Conservation (phyloP, 2,329 filamentous ascomycete genomes). For the Dothideomycetes sp. region DNA sequence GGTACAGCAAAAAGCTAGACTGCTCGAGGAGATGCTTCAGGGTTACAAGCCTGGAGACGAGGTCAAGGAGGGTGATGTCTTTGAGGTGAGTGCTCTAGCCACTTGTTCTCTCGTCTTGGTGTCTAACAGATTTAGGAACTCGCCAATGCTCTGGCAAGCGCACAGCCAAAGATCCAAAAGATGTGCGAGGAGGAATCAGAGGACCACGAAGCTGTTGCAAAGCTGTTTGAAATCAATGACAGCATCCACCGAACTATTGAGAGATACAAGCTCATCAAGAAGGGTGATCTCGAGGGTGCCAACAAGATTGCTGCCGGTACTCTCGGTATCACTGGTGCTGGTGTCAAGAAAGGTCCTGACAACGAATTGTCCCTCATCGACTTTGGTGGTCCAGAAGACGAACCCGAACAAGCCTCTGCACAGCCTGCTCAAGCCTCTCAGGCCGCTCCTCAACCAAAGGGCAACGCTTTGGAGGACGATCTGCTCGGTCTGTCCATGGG, state of each 20-base stretch:
- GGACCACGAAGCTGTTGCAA: slow-evolving; percentile 89
- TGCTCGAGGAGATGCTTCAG: slow-evolving; percentile 88
- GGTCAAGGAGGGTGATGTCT: slow-evolving; percentile 61
- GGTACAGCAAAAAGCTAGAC: slow-evolving; percentile 87
- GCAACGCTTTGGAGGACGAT: slow-evolving; percentile 75
- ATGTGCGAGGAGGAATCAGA: slow-evolving; percentile 99
- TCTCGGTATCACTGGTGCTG: slow-evolving; percentile 55
- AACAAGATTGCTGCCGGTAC: slow-evolving; percentile 76
- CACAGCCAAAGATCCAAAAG: slow-evolving; percentile 96
- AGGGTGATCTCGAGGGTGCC: slow-evolving; percentile 79
- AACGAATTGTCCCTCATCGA: slow-evolving; percentile 91
- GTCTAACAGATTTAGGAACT: slow-evolving; percentile 53
- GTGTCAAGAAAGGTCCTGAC: slow-evolving; percentile 55
- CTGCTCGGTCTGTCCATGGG: slow-evolving; percentile 79
- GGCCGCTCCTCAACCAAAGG: slow-evolving; percentile 36
- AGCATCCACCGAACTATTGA: slow-evolving; percentile 97
- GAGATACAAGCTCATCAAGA: slow-evolving; percentile 90
- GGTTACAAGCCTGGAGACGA: slow-evolving; percentile 72
- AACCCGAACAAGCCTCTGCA: slow-evolving; percentile 21
- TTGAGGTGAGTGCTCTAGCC: slow-evolving; percentile 44
- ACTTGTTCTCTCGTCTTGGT: background rate
- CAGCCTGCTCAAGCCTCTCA: slow-evolving; percentile 37
- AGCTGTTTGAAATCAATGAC: slow-evolving; percentile 94
- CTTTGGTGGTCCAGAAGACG: slow-evolving; percentile 60
- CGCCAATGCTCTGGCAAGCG: slow-evolving; percentile 77